Percentiles rank a stretch among this genome's conserved stretches.
Conservation (phyloP, 345 rosid genomes). For the Eucalyptus cloeziana region DNA sequence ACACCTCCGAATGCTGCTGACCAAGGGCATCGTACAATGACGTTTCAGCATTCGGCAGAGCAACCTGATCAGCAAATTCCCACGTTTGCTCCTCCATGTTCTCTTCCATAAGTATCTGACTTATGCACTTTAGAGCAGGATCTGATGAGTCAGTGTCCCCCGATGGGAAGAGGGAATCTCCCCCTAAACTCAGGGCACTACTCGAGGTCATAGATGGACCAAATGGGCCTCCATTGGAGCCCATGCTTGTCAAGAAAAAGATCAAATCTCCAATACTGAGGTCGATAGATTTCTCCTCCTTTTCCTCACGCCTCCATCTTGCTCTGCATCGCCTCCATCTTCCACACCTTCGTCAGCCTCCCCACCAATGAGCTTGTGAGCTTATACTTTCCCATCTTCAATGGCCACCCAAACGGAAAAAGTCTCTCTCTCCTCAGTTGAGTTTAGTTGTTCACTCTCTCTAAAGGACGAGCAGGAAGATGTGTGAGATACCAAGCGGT, state of each 20-base stretch:
- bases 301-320: too few species aligned
- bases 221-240: neutral
- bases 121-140: conserved; percentile 44
- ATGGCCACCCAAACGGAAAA: too few species aligned
- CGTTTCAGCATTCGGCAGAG: conserved; percentile 54
- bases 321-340: too few species aligned
- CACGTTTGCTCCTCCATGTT: conserved; percentile 38
- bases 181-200: neutral
- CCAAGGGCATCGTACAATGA: conserved; percentile 42
- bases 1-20: conserved; percentile 10
- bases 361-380: too few species aligned
- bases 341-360: too few species aligned
- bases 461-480: too few species aligned
- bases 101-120: conserved; percentile 73
- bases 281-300: neutral
- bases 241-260: neutral
- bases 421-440: too few species aligned
- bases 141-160: conserved; percentile 39
- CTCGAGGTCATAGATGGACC: neutral
- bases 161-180: conserved; percentile 7
- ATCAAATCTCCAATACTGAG: neutral
- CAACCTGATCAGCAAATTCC: conserved; percentile 37
- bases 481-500: too few species aligned
- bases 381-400: too few species aligned
- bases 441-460: too few species aligned